These are phyloP conservation scores for Cyclostephanos invisitatus DNA, from an alignment of 108 stramenopile genomes.

Conservation along the genomic window DNA sequence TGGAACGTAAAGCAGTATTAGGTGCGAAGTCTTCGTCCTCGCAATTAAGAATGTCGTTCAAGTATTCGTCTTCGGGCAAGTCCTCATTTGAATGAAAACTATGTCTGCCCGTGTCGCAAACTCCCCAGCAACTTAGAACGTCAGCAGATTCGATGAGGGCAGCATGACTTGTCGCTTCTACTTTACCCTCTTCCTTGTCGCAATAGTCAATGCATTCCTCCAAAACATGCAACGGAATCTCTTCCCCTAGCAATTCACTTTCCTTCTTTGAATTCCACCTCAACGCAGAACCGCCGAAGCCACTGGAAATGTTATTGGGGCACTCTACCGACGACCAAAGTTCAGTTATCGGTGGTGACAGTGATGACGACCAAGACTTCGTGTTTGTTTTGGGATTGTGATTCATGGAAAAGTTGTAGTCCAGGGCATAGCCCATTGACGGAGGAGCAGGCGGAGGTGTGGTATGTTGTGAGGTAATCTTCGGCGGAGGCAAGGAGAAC, in stretches of 20 bases:
- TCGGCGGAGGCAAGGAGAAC: conserved; percentile 30
- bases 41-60: conserved; percentile 36
- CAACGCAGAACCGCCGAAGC: neutral
- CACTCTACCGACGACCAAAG: conserved; percentile 40
- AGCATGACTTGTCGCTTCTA: neutral
- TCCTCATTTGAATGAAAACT: neutral
- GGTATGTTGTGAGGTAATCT: neutral
- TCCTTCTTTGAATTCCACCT: conserved; percentile 18
- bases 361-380: conserved; percentile 7
- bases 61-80: conserved; percentile 6
- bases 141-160: neutral
- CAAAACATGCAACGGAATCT: conserved; percentile 14
- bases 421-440: conserved; percentile 30
- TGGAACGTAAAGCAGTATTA: too few species aligned
- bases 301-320: neutral
- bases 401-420: conserved; percentile 40
- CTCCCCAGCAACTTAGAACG: neutral
- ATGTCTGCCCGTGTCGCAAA: neutral
- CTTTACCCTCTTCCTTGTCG: neutral
- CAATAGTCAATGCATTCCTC: conserved; percentile 13
- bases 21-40: neutral
- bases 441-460: conserved; percentile 33
- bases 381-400: conserved; percentile 5
- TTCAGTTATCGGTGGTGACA: conserved; percentile 40
- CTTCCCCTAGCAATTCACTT: conserved; percentile 31